Percentiles rank a stretch among this genome's conserved stretches.
phyloP scores from a whole-genome alignment of 2,329 filamentous ascomycete genomes.

The Aspergillus transmontanensis region DNA sequence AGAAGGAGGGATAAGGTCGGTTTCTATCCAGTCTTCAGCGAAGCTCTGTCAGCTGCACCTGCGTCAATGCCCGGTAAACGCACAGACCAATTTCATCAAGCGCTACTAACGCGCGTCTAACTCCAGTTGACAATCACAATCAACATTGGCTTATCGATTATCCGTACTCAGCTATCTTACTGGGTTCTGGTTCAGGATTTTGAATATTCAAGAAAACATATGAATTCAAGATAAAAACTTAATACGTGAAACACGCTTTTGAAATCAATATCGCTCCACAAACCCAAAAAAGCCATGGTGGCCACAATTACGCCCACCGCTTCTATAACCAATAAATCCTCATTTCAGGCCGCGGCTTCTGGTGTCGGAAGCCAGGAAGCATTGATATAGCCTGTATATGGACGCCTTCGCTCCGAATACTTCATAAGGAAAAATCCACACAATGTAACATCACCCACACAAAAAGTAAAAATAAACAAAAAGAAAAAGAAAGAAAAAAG shows the following conservation, averaged over 20 bases:
- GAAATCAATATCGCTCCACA: background rate
- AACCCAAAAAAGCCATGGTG: background rate
- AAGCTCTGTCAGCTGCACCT: conserved; percentile 1
- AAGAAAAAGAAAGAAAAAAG: background rate
- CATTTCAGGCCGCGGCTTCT: background rate
- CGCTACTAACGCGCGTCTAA: background rate
- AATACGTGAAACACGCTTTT: background rate
- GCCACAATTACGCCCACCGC: conserved; percentile 4
- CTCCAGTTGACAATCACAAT: no score
- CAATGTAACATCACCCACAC: background rate
- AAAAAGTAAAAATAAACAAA: background rate
- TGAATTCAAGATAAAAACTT: background rate
- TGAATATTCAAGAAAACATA: background rate
- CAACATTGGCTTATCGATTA: background rate
- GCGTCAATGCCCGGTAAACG: background rate
- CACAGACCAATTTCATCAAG: background rate
- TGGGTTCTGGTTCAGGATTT: background rate
- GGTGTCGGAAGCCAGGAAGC: background rate
- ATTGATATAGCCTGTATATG: background rate
- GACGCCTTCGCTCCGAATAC: conserved; percentile 1
- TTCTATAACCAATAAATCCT: conserved; percentile 3
- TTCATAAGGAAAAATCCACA: background rate
- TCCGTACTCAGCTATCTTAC: background rate
- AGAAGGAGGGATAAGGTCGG: background rate
- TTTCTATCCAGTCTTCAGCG: background rate